Evolutionary conservation across 441 rosid species (phyloP).

Genomic region (Corymbia calophylla): DNA sequence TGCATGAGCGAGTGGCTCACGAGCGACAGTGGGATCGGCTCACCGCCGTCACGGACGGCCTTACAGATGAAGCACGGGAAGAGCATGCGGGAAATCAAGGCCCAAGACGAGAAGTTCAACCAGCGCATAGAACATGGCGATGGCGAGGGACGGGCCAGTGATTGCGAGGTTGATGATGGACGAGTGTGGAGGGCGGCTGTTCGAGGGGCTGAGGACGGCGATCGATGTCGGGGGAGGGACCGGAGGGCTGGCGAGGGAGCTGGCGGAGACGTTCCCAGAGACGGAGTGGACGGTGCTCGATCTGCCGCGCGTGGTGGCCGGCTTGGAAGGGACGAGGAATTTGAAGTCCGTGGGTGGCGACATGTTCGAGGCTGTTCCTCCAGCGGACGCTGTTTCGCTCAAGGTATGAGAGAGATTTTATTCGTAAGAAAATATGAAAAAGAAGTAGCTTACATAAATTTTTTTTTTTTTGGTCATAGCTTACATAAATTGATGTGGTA

Average conservation of each 20-base stretch:
- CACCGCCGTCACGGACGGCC: not conserved
- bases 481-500: not conserved
- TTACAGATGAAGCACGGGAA: not conserved
- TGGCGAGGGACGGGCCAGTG: not conserved
- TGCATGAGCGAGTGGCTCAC: not conserved
- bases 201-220: slow-evolving; percentile 6
- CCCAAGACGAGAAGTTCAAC: not conserved
- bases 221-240: not conserved
- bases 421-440: not conserved
- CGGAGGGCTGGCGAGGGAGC: not conserved
- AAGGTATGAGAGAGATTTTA: not conserved
- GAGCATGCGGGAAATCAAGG: not conserved
- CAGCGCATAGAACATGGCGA: not conserved
- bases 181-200: slow-evolving; percentile 2
- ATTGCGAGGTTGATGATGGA: not conserved
- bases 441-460: not conserved
- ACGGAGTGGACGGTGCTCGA: not conserved
- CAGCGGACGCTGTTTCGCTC: not conserved
- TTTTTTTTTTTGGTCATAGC: no score
- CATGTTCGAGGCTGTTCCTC: not conserved
- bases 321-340: not conserved
- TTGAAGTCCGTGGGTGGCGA: not conserved
- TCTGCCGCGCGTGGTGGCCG: not conserved
- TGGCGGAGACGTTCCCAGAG: not conserved
- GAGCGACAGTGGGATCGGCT: not conserved